These are phyloP conservation scores for Keithomyces neogunnii DNA, from an alignment of 2,329 filamentous ascomycete genomes.

Conservation along the genomic window DNA sequence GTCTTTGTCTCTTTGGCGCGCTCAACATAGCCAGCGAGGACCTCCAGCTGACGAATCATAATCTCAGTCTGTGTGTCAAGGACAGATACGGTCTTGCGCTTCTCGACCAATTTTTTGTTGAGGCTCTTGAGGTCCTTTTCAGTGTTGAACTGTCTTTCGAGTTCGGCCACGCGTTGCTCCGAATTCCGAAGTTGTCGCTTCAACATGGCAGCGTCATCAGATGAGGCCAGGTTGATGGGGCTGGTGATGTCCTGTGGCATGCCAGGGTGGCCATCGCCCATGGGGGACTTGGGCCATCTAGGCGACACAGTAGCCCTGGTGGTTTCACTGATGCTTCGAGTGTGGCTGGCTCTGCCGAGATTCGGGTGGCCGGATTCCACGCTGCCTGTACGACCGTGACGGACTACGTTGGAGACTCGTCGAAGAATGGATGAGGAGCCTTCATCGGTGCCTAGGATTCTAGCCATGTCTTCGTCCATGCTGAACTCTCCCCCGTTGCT, in stretches of 20 bases:
- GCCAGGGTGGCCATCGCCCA: conserved; percentile 43
- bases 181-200: conserved; percentile 72
- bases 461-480: conserved; percentile 91
- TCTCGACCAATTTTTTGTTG: conserved; percentile 82
- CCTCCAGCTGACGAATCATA: conserved; percentile 84
- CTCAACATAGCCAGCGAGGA: conserved; percentile 81
- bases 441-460: conserved; percentile 74
- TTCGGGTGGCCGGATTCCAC: conserved; percentile 42
- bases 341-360: conserved; percentile 39
- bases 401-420: conserved; percentile 85
- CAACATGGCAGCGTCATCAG: conserved; percentile 58
- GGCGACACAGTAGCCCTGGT: conserved; percentile 55
- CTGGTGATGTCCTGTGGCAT: conserved; percentile 56
- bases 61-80: conserved; percentile 93
- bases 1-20: conserved; percentile 75
- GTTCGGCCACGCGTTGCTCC: conserved; percentile 76
- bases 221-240: conserved; percentile 55
- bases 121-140: conserved; percentile 63
- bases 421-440: conserved; percentile 72
- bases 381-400: conserved; percentile 85
- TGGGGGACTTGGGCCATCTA: conserved; percentile 63
- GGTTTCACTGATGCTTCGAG: conserved; percentile 59
- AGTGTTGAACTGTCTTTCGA: conserved; percentile 67
- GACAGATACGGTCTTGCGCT: conserved; percentile 90
- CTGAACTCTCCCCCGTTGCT: conserved; percentile 81